Evolutionary conservation across 179 eudicot genomes (phyloP).

Genomic region (Vitellaria paradoxa): DNA sequence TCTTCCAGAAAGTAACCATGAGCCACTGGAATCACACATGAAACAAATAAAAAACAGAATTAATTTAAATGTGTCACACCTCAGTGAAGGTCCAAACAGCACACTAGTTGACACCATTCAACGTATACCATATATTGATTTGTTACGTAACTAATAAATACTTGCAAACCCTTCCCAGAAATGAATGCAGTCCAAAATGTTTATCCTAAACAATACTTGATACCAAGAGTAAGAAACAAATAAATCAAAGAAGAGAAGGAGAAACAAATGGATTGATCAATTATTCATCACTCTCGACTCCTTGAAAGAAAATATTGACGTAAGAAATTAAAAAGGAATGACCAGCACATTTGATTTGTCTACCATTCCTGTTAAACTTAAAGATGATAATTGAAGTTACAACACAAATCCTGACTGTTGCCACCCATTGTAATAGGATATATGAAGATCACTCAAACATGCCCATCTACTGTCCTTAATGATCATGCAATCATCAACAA

Average conservation of each 20-base stretch:
- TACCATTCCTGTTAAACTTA: too few species aligned
- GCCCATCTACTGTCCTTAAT: too few species aligned
- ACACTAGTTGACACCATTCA: not conserved
- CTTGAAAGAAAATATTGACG: too few species aligned
- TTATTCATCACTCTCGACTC: too few species aligned
- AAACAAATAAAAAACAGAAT: constrained; percentile 13
- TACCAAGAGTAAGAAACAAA: not conserved
- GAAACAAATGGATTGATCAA: too few species aligned
- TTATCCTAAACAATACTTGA: not conserved
- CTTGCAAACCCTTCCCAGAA: not conserved
- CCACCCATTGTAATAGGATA: not conserved
- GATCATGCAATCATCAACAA: too few species aligned
- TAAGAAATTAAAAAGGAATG: too few species aligned
- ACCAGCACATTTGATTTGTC: too few species aligned
- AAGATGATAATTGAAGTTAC: too few species aligned
- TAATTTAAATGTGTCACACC: not conserved
- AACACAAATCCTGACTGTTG: too few species aligned
- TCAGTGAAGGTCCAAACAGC: not conserved
- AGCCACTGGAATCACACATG: constrained; percentile 41
- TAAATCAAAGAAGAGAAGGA: too few species aligned
- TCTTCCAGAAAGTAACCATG: constrained; percentile 86
- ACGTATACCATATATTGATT: not conserved
- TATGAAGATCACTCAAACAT: not conserved
- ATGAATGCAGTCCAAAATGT: constrained; percentile 7
- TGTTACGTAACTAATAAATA: not conserved